Evolutionary conservation across 139 green algal genomes (phyloP), one percentile per base, ranked within the genome.

Genomic region (Trebouxia sp.): DNA sequence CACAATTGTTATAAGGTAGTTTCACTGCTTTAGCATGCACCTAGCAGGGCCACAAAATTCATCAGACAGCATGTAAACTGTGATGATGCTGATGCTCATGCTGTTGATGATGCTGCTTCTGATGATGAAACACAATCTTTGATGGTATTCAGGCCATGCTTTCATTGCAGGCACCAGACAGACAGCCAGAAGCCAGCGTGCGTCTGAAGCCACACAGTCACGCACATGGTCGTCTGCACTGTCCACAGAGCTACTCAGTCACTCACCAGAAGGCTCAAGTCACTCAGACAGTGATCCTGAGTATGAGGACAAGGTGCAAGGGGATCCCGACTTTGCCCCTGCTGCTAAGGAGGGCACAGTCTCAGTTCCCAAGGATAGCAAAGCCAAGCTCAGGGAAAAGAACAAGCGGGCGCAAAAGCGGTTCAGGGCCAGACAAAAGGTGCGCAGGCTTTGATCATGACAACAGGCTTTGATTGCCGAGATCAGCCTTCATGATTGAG

Each of bases 371-470:
- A 56, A 56, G 24, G 69, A 56, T 41, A 51, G 41, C 41, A 77
- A 77, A 20, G 12, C 41, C 22, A 77, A 77, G 41, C 69, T 77
- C 39, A 35, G 69, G 8, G 69, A 77, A 12, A 77, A 56, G 41
- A 77, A 77, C 26, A 77, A 77, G 26, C 22, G 69, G 6, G 69
- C 69, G 8, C 69, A 77, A 26, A 77, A 77, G 41, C 41, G 69
- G 39, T 56, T 51, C 26, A 53, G 39, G 28, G 42, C 20, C 35
- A 72, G 32, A 35, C 32, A 72, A 20, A 53, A 56, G 69, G 43
- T 77, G 2, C 50, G 26, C 4, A 55, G 26, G 24, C 56, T 12
- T 69, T 22, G 24, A 39, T 42, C 14, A 10, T 48, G 0, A 47
- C 32, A 22, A 28, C 50, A 58, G 26, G 4, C 4, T 28, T 17